Base-by-base conservation (phyloP, 768 basidiomycete genomes). In the Fistulinella prunicolor region DNA sequence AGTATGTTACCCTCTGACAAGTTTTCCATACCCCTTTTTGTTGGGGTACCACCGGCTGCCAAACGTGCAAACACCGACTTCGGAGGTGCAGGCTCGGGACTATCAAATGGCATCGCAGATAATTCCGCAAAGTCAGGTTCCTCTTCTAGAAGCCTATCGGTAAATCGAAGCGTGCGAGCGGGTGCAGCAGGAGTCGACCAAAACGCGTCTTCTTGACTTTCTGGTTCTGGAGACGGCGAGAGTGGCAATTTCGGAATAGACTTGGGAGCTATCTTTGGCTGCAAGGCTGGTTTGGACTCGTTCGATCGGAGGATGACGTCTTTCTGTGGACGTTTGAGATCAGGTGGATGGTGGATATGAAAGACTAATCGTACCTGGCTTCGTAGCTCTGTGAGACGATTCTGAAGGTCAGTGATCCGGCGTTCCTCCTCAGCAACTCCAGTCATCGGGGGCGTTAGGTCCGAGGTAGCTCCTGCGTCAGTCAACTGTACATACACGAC, bases 61-160 rank as follows among this genome's bases (percentile, higher is more conserved):
- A 69, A 36, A 17, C 56, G 58, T 10, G 65, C 51, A 42, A 69
- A 57, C 12, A 67, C 62, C 6, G 65, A 65, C 22, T 54, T 58
- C 16, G 64, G 60, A 46, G 65, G 64, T 6, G 55, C 61, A 29
- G 63, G 69, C 14, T 77, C 70, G 0, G 76, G 75, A 38, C 68
- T 78, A 13, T 67, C 61, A 24, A 83, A 82, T 4, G 73, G 72
- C 47, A 71, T 71, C 40, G 50, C 50, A 16, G 78, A 75, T 14
- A 78, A 55, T 53, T 82, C 75, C 0, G 67, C 75, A 24, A 85
- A 66, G 56, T 86, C 80, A 3, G 81, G 75, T 17, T 80, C 69
- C 54, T 88, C 86, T 53, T 86, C 78, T 60, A 81, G 68, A 13
- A 81, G 70, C 49, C 81, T 81, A 34, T 83, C 80, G 1, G 76